A percentile compares a stretch with the other conserved stretches of the same genome.
Conservation (phyloP, 805 yeast genomes). For the Hanseniaspora meyeri region DNA sequence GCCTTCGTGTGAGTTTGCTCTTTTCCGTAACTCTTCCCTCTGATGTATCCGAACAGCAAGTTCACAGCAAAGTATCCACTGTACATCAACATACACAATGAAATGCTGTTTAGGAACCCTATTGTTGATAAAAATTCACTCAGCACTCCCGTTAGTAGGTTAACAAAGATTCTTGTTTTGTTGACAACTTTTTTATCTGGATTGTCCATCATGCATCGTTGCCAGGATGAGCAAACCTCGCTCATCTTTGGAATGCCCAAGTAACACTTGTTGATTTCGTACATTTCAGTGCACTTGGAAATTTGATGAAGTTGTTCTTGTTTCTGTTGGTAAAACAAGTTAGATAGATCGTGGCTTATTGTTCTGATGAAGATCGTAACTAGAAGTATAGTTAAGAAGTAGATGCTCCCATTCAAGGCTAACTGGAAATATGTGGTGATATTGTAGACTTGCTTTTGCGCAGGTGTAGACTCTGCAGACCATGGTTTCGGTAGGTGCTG, state of each 20-base stretch:
- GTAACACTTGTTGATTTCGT: constrained; percentile 6
- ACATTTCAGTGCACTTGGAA: background rate
- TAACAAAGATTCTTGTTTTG: background rate
- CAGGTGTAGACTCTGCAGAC: background rate
- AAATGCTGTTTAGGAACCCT: background rate
- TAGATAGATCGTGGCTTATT: background rate
- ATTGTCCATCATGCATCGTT: constrained; percentile 7
- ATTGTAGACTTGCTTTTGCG: background rate
- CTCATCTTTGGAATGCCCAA: constrained; percentile 2
- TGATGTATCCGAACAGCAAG: constrained; percentile 5
- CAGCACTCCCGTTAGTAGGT: background rate
- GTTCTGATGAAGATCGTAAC: background rate
- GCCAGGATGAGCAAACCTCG: constrained; percentile 3
- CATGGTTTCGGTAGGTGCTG: constrained; percentile 2
- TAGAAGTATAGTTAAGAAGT: background rate
- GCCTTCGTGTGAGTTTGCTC: background rate
- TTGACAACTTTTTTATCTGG: constrained; percentile 8
- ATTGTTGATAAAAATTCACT: background rate
- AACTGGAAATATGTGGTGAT: background rate
- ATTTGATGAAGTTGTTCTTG: constrained; percentile 1
- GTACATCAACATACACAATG: constrained; percentile 5
- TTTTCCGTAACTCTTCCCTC: constrained; percentile 9
- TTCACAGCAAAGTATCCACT: constrained; percentile 2
- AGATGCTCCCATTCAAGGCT: background rate
- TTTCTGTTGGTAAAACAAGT: constrained; percentile 8